Percentiles rank a stretch among this genome's conserved stretches.
phyloP scores from a whole-genome alignment of 352 stramenopile genomes.

The Pythium pyrilobum region DNA sequence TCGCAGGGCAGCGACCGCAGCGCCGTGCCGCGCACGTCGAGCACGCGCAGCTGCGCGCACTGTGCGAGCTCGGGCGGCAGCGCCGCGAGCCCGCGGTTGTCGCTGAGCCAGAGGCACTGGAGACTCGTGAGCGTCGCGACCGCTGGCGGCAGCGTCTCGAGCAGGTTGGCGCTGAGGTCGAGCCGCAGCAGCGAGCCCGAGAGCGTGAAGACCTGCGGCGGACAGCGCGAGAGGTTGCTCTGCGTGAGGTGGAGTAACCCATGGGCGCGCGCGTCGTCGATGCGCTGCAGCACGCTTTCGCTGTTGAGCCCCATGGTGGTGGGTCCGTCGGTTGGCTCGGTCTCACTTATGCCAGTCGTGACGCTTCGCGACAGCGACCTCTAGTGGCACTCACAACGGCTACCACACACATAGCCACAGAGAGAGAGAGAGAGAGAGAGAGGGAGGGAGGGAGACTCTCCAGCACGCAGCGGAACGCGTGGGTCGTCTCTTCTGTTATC shows the following conservation, averaged over 20 bases:
- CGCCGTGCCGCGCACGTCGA: conserved; percentile 69
- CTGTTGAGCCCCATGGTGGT: conserved; percentile 23
- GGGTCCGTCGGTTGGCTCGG: not conserved
- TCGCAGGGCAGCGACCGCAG: conserved; percentile 57
- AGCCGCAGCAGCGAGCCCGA: conserved; percentile 45
- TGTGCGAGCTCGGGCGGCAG: conserved; percentile 52
- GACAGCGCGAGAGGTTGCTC: conserved; percentile 34
- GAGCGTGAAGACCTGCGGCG: conserved; percentile 27
- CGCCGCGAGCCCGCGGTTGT: conserved; percentile 60
- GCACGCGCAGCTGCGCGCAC: conserved; percentile 59
- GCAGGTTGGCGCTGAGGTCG: conserved; percentile 80
- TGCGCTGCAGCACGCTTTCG: conserved; percentile 33
- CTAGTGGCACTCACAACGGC: too few relatives aligned
- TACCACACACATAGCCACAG: too few relatives aligned
- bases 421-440: not conserved
- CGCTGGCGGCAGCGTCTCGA: conserved; percentile 46
- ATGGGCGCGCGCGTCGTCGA: conserved; percentile 55
- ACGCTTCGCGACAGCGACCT: too few relatives aligned
- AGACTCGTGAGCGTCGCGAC: conserved; percentile 54
- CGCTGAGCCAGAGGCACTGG: conserved; percentile 78
- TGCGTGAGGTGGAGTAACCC: conserved; percentile 56
- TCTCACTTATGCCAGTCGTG: too few relatives aligned
- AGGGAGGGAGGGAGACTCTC: too few relatives aligned
- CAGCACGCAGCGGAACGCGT: too few relatives aligned
- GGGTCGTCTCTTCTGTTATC: too few relatives aligned